phyloP scores from a whole-genome alignment of 2,329 filamentous ascomycete species.

The Byssochlamys sp. region DNA sequence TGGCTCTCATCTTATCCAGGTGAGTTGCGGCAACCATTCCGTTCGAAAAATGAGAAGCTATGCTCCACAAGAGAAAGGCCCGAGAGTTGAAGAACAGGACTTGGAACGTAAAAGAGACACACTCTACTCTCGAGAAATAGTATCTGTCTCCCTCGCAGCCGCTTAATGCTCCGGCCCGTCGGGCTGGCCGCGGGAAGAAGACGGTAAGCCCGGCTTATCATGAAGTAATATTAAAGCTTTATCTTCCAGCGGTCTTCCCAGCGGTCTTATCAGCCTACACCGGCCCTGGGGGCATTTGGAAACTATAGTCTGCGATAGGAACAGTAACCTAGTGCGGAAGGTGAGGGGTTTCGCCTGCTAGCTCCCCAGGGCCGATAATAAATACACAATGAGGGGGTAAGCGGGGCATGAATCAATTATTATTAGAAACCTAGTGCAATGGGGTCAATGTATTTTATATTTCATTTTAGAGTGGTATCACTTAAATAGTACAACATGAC shows the following conservation, averaged over 20 bases:
- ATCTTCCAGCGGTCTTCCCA: not conserved
- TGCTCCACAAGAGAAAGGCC: not conserved
- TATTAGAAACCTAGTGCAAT: no score
- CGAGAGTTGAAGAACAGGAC: not conserved
- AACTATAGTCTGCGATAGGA: not conserved
- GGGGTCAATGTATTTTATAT: no score
- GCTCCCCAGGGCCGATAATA: no score
- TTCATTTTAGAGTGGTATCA: no score
- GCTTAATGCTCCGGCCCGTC: not conserved
- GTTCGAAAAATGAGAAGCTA: not conserved
- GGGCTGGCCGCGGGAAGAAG: not conserved
- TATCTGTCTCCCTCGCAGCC: not conserved
- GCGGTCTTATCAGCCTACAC: not conserved
- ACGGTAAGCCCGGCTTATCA: not conserved
- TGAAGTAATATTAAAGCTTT: not conserved
- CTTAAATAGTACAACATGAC: no score
- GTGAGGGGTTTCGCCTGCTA: no score
- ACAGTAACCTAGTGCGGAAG: no score
- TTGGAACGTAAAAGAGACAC: not conserved
- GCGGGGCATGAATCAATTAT: no score
- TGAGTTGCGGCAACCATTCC: conserved; percentile 1
- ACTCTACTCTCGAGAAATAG: not conserved
- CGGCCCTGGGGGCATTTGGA: not conserved
- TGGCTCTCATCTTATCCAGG: conserved; percentile 1
- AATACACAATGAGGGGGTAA: no score